phyloP scores from a whole-genome alignment of 1,284 basidiomycete species.

The Papiliotrema fonsecae region DNA sequence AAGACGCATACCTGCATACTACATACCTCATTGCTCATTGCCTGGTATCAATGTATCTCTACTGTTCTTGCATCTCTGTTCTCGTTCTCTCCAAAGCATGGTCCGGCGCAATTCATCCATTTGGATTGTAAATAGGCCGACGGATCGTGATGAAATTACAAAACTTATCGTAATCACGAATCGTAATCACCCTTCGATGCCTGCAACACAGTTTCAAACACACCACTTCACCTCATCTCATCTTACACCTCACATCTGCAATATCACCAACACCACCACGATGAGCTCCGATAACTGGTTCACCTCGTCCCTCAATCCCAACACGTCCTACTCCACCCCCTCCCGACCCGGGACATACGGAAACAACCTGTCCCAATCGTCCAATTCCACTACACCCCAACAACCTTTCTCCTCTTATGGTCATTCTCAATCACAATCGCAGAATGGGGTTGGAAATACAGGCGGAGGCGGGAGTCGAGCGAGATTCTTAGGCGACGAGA shows the following conservation, averaged over 20 bases:
- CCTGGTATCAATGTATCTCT: too few species aligned
- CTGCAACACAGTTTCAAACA: background rate
- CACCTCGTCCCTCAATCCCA: too few species aligned
- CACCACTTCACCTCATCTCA: background rate
- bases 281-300: background rate
- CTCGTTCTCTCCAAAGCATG: too few species aligned
- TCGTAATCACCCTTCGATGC: background rate
- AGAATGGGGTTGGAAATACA: too few species aligned
- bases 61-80: too few species aligned
- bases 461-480: background rate
- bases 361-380: background rate
- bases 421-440: background rate
- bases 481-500: slow-evolving; percentile 17
- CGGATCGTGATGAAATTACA: background rate
- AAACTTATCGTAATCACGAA: background rate
- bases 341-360: background rate
- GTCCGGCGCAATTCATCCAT: too few species aligned
- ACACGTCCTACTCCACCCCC: background rate
- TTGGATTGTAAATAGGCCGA: too few species aligned
- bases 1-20: too few species aligned
- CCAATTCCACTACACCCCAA: background rate
- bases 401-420: background rate
- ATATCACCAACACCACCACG: background rate
- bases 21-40: too few species aligned
- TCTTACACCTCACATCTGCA: background rate